Evolutionary conservation across 768 basidiomycete genomes (phyloP).

Genomic region (Ramaria sp.): DNA sequence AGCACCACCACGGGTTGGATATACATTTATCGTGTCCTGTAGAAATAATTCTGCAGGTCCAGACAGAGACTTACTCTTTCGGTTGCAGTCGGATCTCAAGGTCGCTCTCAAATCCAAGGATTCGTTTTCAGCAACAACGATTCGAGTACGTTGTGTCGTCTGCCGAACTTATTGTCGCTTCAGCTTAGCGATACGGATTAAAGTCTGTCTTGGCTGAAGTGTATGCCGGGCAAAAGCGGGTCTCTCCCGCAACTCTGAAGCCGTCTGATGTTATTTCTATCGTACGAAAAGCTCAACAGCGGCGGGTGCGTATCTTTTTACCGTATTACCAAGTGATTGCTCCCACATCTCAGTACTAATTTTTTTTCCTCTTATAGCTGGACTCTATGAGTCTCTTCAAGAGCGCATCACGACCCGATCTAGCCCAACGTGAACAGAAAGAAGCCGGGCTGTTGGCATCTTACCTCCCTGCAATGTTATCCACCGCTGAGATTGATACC

Average conservation of each 20-base stretch:
- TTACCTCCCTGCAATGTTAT: slow-evolving; percentile 51
- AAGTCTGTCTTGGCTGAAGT: slow-evolving; percentile 65
- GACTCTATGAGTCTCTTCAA: slow-evolving; percentile 50
- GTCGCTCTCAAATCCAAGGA: slow-evolving; percentile 59
- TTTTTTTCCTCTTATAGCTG: slow-evolving; percentile 25
- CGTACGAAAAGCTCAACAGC: slow-evolving; percentile 45
- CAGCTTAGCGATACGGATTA: background rate
- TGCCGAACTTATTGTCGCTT: background rate
- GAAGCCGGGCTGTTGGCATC: slow-evolving; percentile 46
- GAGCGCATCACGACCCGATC: slow-evolving; percentile 49
- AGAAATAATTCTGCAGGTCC: slow-evolving; percentile 20
- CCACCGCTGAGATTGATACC: slow-evolving; percentile 43
- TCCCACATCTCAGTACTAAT: slow-evolving; percentile 6
- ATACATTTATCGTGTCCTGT: background rate
- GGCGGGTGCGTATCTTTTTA: slow-evolving; percentile 39
- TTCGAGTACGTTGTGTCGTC: slow-evolving; percentile 35
- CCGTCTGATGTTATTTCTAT: slow-evolving; percentile 40
- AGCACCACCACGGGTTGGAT: background rate
- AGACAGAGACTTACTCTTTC: slow-evolving; percentile 27
- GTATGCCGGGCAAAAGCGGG: slow-evolving; percentile 52
- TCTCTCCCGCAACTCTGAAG: slow-evolving; percentile 29
- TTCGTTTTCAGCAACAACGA: slow-evolving; percentile 40
- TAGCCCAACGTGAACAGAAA: slow-evolving; percentile 48
- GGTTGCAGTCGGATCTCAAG: slow-evolving; percentile 46
- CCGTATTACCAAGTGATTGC: background rate